These are phyloP conservation scores for Pseudocercospora fijiensis DNA, from an alignment of 2,329 filamentous ascomycete species.

Conservation along the genomic window DNA sequence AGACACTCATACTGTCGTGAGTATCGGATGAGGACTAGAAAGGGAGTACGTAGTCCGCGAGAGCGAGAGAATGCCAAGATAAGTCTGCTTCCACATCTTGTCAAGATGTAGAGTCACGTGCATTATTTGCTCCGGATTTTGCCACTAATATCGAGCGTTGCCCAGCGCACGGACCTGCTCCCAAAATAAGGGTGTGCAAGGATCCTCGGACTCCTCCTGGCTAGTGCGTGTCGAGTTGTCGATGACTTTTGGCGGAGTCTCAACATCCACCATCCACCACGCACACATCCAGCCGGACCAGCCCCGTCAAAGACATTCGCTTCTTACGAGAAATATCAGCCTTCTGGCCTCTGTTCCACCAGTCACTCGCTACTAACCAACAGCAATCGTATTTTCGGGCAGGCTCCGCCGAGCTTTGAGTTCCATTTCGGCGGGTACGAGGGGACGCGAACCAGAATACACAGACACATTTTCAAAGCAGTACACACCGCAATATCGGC, in stretches of 20 bases:
- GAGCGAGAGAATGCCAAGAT: background rate
- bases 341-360: background rate
- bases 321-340: background rate
- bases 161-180: background rate
- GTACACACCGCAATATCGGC: slow-evolving; percentile 11
- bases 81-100: background rate
- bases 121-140: background rate
- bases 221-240: background rate
- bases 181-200: background rate
- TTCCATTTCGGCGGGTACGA: slow-evolving; percentile 19
- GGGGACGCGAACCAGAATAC: slow-evolving; percentile 20
- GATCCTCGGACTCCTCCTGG: background rate
- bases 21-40: background rate
- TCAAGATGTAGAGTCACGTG: background rate
- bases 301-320: slow-evolving; percentile 2
- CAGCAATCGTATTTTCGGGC: slow-evolving; percentile 3
- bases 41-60: background rate
- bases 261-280: background rate
- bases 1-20: background rate
- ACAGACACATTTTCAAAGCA: slow-evolving; percentile 13
- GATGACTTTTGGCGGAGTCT: background rate
- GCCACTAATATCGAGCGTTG: background rate
- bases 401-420: slow-evolving; percentile 17
- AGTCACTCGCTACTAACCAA: slow-evolving; percentile 13
- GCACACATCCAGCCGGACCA: background rate